Evolutionary conservation across 1,139 yeast species (phyloP).

Genomic region (Zhuliangozyma blackwelliae): DNA sequence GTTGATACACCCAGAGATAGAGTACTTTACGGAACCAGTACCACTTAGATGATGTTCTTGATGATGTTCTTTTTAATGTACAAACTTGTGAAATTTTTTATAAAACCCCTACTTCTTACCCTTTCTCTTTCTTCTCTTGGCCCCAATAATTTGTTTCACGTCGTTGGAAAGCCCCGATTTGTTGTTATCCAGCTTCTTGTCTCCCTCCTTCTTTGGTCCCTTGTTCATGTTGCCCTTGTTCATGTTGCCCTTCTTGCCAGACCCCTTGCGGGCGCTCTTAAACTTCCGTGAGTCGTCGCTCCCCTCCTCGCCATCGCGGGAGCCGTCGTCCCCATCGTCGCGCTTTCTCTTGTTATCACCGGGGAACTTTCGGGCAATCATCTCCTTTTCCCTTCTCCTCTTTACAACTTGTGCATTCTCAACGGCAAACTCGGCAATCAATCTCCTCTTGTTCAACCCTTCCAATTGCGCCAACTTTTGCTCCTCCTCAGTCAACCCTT

Average conservation of each 20-base stretch:
- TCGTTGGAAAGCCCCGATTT: conserved; percentile 49
- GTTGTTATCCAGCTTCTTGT: conserved; percentile 8
- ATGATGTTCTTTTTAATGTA: no score
- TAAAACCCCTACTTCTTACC: conserved; percentile 23
- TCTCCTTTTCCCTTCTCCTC: conserved; percentile 74
- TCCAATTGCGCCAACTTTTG: conserved; percentile 49
- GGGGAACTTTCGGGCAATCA: conserved; percentile 37
- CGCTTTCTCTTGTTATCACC: conserved; percentile 20
- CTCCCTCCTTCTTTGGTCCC: conserved; percentile 14
- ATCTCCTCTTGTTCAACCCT: conserved; percentile 60
- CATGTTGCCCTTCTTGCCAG: conserved; percentile 42
- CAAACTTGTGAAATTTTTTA: no score
- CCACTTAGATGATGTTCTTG: no score
- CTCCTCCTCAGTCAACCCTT: conserved; percentile 71
- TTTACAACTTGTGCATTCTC: conserved; percentile 92
- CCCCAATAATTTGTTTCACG: conserved; percentile 59
- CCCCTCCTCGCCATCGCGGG: conserved; percentile 14
- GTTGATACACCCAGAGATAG: no score
- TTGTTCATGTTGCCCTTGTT: conserved; percentile 33
- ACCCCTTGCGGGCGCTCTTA: conserved; percentile 18
- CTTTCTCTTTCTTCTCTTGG: conserved; percentile 67
- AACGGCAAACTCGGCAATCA: conserved; percentile 92
- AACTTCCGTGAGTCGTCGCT: conserved; percentile 13
- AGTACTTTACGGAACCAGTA: no score
- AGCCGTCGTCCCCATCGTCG: conserved; percentile 18